Evolutionary conservation across 805 yeast genomes (phyloP).

Genomic region (Blastobotrys peoriensis): DNA sequence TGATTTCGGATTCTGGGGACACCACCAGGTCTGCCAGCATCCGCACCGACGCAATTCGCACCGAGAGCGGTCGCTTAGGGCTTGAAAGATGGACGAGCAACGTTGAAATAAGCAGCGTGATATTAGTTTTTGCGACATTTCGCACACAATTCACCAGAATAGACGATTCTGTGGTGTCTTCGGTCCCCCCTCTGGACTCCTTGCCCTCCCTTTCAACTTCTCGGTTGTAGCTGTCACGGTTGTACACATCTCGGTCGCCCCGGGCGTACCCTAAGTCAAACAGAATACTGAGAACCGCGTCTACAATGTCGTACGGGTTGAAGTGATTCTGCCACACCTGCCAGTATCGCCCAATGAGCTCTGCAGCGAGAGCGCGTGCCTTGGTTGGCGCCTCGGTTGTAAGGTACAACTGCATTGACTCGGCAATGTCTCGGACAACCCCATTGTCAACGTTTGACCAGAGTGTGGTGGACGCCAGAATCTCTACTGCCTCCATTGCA

Average conservation of each 20-base stretch:
- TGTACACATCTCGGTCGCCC: constrained; percentile 1
- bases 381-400: constrained; percentile 11
- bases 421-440: constrained; percentile 13
- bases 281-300: constrained; percentile 12
- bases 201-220: not conserved
- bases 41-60: constrained; percentile 17
- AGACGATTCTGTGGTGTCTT: not conserved
- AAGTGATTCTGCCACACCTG: constrained; percentile 18
- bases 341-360: constrained; percentile 22
- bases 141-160: constrained; percentile 12
- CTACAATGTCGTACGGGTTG: constrained; percentile 19
- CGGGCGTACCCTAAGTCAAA: constrained; percentile 14
- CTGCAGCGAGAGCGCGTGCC: constrained; percentile 15
- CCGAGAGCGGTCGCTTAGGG: constrained; percentile 4
- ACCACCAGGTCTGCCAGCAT: constrained; percentile 14
- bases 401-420: constrained; percentile 16
- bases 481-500: constrained; percentile 8
- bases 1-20: constrained; percentile 4
- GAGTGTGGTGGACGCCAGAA: constrained; percentile 2
- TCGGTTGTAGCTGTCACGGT: not conserved
- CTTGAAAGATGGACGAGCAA: constrained; percentile 15
- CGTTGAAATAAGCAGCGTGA: constrained; percentile 18
- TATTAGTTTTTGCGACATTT: constrained; percentile 17
- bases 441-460: not conserved
- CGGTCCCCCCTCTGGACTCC: not conserved